A percentile compares a stretch with the other conserved stretches of the same genome.
Conservation (phyloP, 1,284 basidiomycete genomes). For the Cryptococcus jaspeensis region DNA sequence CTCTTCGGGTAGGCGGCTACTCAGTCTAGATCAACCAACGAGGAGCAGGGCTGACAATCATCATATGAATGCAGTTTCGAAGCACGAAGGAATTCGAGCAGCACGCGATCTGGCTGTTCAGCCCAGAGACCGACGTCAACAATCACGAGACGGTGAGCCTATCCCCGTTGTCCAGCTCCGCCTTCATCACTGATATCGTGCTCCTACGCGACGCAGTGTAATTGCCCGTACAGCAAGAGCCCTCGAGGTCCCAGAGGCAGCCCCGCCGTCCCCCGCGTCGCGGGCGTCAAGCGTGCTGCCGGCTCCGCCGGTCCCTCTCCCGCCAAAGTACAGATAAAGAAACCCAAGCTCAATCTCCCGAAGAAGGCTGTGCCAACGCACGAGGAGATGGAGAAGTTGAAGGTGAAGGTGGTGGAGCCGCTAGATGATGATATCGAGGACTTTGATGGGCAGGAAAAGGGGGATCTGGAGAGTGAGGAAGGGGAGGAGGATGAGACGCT, state of each 20-base stretch:
- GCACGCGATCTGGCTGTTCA: slow-evolving; percentile 41
- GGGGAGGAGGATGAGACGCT: slow-evolving; percentile 6
- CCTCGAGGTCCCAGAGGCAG: no score
- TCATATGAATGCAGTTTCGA: slow-evolving; percentile 19
- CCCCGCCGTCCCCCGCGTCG: background rate
- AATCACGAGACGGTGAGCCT: slow-evolving; percentile 29
- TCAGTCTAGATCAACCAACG: no score
- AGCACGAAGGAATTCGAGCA: slow-evolving; percentile 32
- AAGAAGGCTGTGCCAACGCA: background rate
- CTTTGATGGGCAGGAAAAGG: slow-evolving; percentile 9
- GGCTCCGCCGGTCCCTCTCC: background rate
- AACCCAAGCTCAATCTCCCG: no score
- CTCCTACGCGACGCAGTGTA: background rate
- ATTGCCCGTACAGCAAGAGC: background rate
- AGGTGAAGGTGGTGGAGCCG: background rate
- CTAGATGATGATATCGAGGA: slow-evolving; percentile 1
- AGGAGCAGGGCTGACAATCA: background rate
- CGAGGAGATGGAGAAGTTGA: background rate
- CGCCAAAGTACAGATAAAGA: background rate
- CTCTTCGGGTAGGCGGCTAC: slow-evolving; percentile 20
- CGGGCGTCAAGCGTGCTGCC: background rate
- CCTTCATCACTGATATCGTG: background rate
- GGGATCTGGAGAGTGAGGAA: background rate
- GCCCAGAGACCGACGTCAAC: slow-evolving; percentile 23
- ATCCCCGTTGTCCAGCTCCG: background rate